phyloP scores from a whole-genome alignment of 345 rosid species.

The Brassica incana region DNA sequence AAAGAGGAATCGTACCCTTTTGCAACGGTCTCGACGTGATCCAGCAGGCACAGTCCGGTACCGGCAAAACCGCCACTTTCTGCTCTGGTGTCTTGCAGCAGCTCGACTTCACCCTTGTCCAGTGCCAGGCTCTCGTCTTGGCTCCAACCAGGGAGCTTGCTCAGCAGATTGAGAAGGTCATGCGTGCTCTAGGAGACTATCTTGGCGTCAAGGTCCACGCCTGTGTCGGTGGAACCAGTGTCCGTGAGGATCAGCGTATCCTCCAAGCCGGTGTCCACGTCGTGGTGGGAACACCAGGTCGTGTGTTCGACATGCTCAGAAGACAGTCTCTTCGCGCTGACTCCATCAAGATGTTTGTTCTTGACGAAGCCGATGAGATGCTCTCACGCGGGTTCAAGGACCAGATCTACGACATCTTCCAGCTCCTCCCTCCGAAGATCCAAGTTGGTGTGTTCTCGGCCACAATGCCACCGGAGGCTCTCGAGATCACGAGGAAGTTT shows the following conservation, averaged over 20 bases:
- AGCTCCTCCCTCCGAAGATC: background rate
- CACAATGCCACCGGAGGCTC: background rate
- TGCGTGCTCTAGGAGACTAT: background rate
- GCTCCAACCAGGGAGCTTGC: background rate
- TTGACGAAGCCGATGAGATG: conserved; percentile 46
- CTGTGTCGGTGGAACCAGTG: background rate
- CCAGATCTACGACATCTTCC: conserved; percentile 25
- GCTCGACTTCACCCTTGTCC: conserved; percentile 47
- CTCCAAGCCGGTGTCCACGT: conserved; percentile 79
- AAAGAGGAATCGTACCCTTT: background rate
- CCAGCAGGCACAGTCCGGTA: conserved; percentile 54
- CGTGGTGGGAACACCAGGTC: conserved; percentile 77
- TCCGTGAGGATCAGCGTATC: conserved; percentile 32
- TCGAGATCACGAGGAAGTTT: background rate
- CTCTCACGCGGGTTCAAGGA: conserved; percentile 73
- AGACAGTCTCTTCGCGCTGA: conserved; percentile 39
- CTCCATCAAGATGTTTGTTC: conserved; percentile 67
- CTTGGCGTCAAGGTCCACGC: background rate
- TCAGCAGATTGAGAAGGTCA: background rate
- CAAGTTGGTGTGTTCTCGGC: background rate
- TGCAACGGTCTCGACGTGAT: background rate
- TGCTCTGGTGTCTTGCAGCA: conserved; percentile 82
- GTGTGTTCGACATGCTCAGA: conserved; percentile 32
- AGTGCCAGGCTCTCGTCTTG: background rate
- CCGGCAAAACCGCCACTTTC: conserved; percentile 79